Percentiles rank a stretch among this genome's conserved stretches.
These are phyloP conservation scores for Neocatenulostroma microsporum DNA, from an alignment of 2,329 filamentous ascomycete species.

Conservation along the genomic window DNA sequence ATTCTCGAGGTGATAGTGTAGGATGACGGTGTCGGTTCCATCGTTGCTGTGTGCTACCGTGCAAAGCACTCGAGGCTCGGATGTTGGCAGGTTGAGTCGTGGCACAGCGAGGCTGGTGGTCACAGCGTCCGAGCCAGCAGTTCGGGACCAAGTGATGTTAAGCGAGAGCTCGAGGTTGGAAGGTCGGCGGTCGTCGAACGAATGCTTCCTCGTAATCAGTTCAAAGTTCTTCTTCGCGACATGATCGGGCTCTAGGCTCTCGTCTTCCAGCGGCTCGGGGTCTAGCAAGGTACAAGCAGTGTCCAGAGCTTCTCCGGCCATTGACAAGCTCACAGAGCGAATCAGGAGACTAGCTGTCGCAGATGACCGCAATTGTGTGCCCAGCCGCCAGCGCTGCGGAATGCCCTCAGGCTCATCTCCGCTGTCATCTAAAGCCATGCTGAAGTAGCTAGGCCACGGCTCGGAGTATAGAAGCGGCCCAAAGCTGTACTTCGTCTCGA, in stretches of 20 bases:
- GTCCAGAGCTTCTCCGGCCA: conserved; percentile 54
- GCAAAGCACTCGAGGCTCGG: conserved; percentile 75
- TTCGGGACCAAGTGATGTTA: conserved; percentile 67
- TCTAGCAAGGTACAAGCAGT: conserved; percentile 46
- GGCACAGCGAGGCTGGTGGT: conserved; percentile 68
- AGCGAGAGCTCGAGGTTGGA: conserved; percentile 68
- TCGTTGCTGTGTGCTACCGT: conserved; percentile 27
- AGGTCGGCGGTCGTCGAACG: conserved; percentile 72
- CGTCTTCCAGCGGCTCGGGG: conserved; percentile 7
- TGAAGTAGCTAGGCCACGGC: conserved; percentile 83
- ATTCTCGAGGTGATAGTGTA: conserved; percentile 76
- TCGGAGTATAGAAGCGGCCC: conserved; percentile 68
- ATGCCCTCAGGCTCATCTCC: conserved; percentile 49
- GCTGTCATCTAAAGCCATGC: conserved; percentile 30
- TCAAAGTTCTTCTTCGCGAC: conserved; percentile 17
- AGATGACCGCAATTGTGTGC: conserved; percentile 66
- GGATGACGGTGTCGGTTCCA: conserved; percentile 25
- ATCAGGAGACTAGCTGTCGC: conserved; percentile 56
- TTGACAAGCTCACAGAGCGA: conserved; percentile 57
- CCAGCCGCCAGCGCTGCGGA: conserved; percentile 71
- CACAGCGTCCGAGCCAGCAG: conserved; percentile 29
- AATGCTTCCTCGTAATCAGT: conserved; percentile 65
- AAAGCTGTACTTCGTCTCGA: conserved; percentile 87
- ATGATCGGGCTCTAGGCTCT: conserved; percentile 10
- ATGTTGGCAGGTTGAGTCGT: conserved; percentile 68